Evolutionary conservation across 768 basidiomycete genomes (phyloP), one percentile per base, ranked within the genome.

Genomic region (Lentinula guzmanii): DNA sequence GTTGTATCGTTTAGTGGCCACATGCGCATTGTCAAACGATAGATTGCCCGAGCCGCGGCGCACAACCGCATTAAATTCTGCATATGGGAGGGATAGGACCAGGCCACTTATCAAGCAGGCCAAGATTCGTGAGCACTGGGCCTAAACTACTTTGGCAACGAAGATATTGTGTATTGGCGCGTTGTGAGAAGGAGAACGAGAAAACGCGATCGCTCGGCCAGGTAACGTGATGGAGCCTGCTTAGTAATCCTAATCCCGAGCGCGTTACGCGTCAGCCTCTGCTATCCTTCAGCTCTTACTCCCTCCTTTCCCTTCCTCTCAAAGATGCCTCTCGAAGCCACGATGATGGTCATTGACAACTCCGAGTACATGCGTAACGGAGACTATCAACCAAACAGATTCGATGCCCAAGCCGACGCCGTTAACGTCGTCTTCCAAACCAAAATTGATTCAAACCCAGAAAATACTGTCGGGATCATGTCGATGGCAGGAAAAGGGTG

Each of bases 331-430:
- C 84, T 97, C 70, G 95, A 99, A 86, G 95, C 96, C 43, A 96
- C 95, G 24, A 95, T 99, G 87, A 86, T 98, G 78, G 80, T 99
- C 13, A 87, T 98, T 63, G 97, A 99, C 84, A 98, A 98, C 72
- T 97, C 94, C 2, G 93, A 95, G 75, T 95, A 89, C 75, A 97
- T 97, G 89, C 86, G 95, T 61, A 96, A 97, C 70, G 93, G 94
- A 10, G 94, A 95, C 75, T 95, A 93, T 73, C 76, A 78, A 59
- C 93, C 93, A 52, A 87, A 88, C 39, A 85, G 96, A 64, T 94
- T 93, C 69, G 87, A 89, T 35, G 93, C 95, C 1, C 97, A 98
- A 75, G 77, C 88, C 6, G 95, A 98, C 75, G 92, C 96, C 2
- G 91, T 95, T 65, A 94, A 85, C 61, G 85, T 87, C 61, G 82